Percentiles rank a stretch among this genome's conserved stretches.
phyloP scores from a whole-genome alignment of 2,329 filamentous ascomycete species.

The Parafenestella ontariensis region DNA sequence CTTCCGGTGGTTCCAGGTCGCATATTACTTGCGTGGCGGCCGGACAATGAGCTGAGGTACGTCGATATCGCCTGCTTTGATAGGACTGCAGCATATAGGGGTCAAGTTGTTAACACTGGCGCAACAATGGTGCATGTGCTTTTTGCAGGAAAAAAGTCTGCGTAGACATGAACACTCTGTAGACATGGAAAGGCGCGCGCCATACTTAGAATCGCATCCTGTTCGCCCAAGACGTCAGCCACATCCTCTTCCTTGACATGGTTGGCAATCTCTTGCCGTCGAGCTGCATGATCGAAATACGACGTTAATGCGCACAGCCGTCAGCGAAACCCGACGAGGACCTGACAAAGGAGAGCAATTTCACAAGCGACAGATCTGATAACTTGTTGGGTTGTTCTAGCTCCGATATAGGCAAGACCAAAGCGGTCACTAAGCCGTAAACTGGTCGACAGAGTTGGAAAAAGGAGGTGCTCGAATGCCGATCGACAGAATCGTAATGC shows the following conservation, averaged over 20 bases:
- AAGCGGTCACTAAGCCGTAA: conserved; percentile 2
- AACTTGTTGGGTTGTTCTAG: conserved; percentile 1
- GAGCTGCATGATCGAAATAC: conserved; percentile 13
- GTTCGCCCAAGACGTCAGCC: background rate
- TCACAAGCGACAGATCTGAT: conserved; percentile 2
- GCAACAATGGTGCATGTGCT: background rate
- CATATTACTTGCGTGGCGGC: background rate
- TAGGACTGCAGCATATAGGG: background rate
- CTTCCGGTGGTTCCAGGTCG: too few relatives aligned
- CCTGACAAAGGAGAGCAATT: conserved; percentile 1
- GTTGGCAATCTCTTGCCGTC: conserved; percentile 3
- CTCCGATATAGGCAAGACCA: conserved; percentile 3
- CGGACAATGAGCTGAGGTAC: background rate
- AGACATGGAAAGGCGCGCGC: background rate
- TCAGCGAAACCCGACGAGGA: conserved; percentile 1
- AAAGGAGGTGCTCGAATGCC: conserved; percentile 8
- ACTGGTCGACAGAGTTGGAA: background rate
- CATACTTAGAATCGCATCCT: background rate
- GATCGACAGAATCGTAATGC: conserved; percentile 15
- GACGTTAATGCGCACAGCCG: conserved; percentile 2
- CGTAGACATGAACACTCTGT: too few relatives aligned
- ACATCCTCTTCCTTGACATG: background rate
- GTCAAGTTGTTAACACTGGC: background rate
- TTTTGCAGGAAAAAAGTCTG: background rate
- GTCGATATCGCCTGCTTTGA: background rate